phyloP scores from a whole-genome alignment of 371 early-diverging fungal genomes.

The Mortierella sp. region DNA sequence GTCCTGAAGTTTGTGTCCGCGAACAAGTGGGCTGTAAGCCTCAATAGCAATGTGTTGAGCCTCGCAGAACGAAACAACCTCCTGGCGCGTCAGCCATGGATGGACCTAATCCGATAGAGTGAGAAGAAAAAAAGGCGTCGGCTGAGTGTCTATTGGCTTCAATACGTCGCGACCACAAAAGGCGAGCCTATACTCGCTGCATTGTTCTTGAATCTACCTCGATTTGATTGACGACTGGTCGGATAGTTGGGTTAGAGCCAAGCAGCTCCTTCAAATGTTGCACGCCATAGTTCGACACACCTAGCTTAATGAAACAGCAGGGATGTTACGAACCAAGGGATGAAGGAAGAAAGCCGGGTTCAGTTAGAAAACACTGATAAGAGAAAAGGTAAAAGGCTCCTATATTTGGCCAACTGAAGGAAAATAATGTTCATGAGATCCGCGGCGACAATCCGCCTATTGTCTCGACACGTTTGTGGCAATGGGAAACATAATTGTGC shows the following conservation, averaged over 20 bases:
- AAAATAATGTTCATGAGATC: background rate
- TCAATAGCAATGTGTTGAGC: slow-evolving; percentile 64
- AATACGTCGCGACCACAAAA: too few relatives aligned
- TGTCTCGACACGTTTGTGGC: background rate
- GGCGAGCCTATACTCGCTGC: background rate
- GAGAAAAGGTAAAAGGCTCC: background rate
- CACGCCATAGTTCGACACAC: slow-evolving; percentile 83
- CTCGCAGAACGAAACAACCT: slow-evolving; percentile 62
- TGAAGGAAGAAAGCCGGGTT: background rate
- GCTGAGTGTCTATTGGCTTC: too few relatives aligned
- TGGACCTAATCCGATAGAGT: slow-evolving; percentile 47
- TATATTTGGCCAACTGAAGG: background rate
- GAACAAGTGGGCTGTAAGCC: slow-evolving; percentile 71
- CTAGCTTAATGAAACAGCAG: slow-evolving; percentile 50
- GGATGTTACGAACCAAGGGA: too few relatives aligned
- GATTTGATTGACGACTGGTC: slow-evolving; percentile 83
- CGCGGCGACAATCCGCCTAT: too few relatives aligned
- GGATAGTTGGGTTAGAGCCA: slow-evolving; percentile 64
- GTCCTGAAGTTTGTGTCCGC: slow-evolving; percentile 64
- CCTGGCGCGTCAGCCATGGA: slow-evolving; percentile 60
- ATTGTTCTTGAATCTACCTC: slow-evolving; percentile 62
- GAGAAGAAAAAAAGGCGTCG: too few relatives aligned
- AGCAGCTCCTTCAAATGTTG: slow-evolving; percentile 72
- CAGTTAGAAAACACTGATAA: slow-evolving; percentile 5
- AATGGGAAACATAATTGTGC: background rate